Conservation (phyloP, 2,329 filamentous ascomycete genomes). For the Pestalotiopsis sp. region DNA sequence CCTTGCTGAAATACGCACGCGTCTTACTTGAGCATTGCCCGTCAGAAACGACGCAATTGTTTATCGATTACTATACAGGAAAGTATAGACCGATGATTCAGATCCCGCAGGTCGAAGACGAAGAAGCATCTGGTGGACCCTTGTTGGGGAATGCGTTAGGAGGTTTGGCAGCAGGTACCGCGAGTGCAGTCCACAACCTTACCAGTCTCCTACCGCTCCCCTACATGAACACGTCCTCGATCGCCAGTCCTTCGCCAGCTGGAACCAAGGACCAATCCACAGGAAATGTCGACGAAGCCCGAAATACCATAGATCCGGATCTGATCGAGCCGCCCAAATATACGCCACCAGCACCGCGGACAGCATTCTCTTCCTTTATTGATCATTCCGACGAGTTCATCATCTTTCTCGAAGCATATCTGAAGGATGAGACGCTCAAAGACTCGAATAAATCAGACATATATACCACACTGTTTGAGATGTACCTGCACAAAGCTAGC, state of each 20-base stretch:
- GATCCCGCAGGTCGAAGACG: slow-evolving; percentile 38
- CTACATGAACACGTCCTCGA: slow-evolving; percentile 72
- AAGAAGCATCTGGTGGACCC: slow-evolving; percentile 36
- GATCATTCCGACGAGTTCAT: slow-evolving; percentile 94
- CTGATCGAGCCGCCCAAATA: slow-evolving; percentile 61
- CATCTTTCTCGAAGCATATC: slow-evolving; percentile 85
- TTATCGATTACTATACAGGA: slow-evolving; percentile 94
- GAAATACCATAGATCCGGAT: slow-evolving; percentile 52
- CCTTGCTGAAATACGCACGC: slow-evolving; percentile 92
- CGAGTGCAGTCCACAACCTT: slow-evolving; percentile 82
- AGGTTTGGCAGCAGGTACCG: slow-evolving; percentile 57
- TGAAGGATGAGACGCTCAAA: slow-evolving; percentile 71
- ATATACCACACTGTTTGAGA: slow-evolving; percentile 95
- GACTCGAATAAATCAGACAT: slow-evolving; percentile 81
- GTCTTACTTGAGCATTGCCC: slow-evolving; percentile 88
- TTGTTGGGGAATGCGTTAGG: slow-evolving; percentile 37
- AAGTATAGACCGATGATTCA: slow-evolving; percentile 76
- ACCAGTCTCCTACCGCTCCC: slow-evolving; percentile 82
- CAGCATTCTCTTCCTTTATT: slow-evolving; percentile 94
- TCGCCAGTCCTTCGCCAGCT: slow-evolving; percentile 55
- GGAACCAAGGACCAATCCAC: slow-evolving; percentile 54
- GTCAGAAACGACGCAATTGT: slow-evolving; percentile 79
- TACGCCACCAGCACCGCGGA: slow-evolving; percentile 78
- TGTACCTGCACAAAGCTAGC: slow-evolving; percentile 91
- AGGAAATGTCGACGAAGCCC: slow-evolving; percentile 47